Percentiles rank a stretch among this genome's conserved stretches.
Conservation (phyloP, 2,329 filamentous ascomycete species). For the Aspergillus vadensis region DNA sequence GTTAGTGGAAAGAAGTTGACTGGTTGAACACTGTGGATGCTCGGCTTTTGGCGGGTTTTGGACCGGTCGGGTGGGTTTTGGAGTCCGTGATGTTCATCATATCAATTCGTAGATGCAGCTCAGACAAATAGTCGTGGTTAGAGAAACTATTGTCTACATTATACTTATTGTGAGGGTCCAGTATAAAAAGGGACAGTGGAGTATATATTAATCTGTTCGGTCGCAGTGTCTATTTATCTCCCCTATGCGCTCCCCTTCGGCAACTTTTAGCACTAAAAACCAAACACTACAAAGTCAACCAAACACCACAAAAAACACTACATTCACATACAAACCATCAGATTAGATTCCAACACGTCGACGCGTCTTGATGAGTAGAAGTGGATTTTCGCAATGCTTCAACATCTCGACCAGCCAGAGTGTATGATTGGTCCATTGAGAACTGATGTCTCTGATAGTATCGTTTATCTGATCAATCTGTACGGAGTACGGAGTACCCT, state of each 20-base stretch:
- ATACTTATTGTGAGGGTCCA: background rate
- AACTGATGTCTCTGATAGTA: background rate
- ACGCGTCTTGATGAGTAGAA: background rate
- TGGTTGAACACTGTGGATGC: background rate
- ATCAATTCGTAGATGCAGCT: background rate
- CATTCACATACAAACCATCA: background rate
- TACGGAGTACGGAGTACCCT: background rate
- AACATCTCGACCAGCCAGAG: background rate
- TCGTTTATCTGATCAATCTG: background rate
- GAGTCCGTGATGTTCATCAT: background rate
- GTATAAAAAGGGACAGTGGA: background rate
- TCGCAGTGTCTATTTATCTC: too few species aligned
- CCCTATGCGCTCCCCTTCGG: background rate
- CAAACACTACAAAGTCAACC: background rate
- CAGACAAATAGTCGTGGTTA: too few species aligned
- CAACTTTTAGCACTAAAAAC: background rate
- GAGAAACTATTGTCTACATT: too few species aligned
- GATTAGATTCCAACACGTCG: background rate
- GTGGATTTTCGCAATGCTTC: background rate
- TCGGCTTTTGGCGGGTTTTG: constrained; percentile 16
- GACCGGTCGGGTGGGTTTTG: background rate
- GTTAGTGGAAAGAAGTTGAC: background rate
- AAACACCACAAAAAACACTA: background rate
- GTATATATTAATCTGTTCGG: too few species aligned
- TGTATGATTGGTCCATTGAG: background rate